phyloP scores from a whole-genome alignment of 768 basidiomycete species.

The Serendipita sp. region DNA sequence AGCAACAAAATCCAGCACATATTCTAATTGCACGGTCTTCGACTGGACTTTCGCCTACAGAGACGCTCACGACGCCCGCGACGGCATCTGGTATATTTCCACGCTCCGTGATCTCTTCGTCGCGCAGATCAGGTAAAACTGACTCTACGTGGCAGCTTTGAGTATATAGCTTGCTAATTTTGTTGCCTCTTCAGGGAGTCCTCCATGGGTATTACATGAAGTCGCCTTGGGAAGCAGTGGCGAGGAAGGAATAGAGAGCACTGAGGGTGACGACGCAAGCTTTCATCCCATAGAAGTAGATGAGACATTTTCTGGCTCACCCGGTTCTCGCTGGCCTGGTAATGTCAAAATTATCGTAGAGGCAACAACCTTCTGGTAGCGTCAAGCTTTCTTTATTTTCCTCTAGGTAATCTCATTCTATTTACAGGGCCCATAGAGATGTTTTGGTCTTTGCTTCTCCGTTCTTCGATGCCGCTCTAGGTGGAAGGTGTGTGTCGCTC shows the following conservation, averaged over 20 bases:
- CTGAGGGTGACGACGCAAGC: constrained; percentile 13
- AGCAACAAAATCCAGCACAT: constrained; percentile 49
- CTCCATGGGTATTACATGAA: constrained; percentile 8
- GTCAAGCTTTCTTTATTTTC: constrained; percentile 18
- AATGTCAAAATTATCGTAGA: constrained; percentile 86
- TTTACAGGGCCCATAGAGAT: constrained; percentile 72
- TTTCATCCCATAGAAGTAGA: constrained; percentile 52
- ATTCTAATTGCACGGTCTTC: constrained; percentile 61
- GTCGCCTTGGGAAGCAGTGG: not conserved
- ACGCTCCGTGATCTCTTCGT: not conserved
- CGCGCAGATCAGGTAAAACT: not conserved
- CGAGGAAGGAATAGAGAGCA: constrained; percentile 9
- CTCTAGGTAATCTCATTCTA: not conserved
- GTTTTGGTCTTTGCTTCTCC: constrained; percentile 86
- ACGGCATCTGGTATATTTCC: not conserved
- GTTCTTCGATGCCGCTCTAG: constrained; percentile 82
- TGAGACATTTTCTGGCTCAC: constrained; percentile 54
- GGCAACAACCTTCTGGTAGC: constrained; percentile 75
- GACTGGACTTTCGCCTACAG: constrained; percentile 2
- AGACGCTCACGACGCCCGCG: not conserved
- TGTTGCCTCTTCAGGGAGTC: constrained; percentile 8
- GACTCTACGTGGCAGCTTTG: not conserved
- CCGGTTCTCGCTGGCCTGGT: constrained; percentile 44
- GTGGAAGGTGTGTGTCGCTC: constrained; percentile 32
- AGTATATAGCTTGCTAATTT: not conserved